Evolutionary conservation across 2,329 filamentous ascomycete genomes (phyloP).

Genomic region (Simplicillium aogashimaense): DNA sequence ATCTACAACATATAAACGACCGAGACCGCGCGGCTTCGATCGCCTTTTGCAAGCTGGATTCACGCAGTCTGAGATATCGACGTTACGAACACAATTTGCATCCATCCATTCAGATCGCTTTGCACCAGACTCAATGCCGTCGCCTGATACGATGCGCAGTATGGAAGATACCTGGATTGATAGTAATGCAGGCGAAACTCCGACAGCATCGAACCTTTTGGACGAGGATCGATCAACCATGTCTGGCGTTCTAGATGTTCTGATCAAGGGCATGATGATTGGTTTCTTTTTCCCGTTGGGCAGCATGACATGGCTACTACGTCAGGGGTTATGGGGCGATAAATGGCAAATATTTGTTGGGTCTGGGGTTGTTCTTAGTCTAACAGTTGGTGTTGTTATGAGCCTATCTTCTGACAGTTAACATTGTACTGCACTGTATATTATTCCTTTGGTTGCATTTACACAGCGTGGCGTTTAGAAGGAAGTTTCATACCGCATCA

Average conservation of each 20-base stretch:
- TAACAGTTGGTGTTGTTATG: constrained; percentile 62
- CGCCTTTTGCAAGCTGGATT: constrained; percentile 75
- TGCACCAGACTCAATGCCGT: constrained; percentile 84
- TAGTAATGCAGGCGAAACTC: constrained; percentile 38
- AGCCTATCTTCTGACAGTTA: constrained; percentile 25
- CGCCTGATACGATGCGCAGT: constrained; percentile 60
- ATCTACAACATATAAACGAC: constrained; percentile 15
- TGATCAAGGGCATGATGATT: constrained; percentile 79
- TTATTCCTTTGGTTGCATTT: no score
- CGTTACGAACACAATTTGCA: constrained; percentile 79
- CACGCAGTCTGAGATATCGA: constrained; percentile 70
- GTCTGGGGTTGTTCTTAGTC: constrained; percentile 72
- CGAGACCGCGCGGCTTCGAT: constrained; percentile 66
- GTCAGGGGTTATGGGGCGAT: constrained; percentile 78
- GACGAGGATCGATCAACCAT: constrained; percentile 42
- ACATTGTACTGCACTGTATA: no score
- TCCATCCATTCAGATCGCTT: constrained; percentile 73
- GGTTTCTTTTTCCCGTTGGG: constrained; percentile 95
- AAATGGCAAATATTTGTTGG: constrained; percentile 80
- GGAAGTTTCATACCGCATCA: constrained; percentile 2
- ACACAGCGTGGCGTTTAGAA: not conserved
- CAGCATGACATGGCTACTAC: constrained; percentile 72
- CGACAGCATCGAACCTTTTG: constrained; percentile 21
- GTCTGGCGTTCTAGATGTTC: constrained; percentile 59
- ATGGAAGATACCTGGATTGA: constrained; percentile 93